Evolutionary conservation across 2,329 filamentous ascomycete species (phyloP).

Genomic region (Orbilia brochopaga): DNA sequence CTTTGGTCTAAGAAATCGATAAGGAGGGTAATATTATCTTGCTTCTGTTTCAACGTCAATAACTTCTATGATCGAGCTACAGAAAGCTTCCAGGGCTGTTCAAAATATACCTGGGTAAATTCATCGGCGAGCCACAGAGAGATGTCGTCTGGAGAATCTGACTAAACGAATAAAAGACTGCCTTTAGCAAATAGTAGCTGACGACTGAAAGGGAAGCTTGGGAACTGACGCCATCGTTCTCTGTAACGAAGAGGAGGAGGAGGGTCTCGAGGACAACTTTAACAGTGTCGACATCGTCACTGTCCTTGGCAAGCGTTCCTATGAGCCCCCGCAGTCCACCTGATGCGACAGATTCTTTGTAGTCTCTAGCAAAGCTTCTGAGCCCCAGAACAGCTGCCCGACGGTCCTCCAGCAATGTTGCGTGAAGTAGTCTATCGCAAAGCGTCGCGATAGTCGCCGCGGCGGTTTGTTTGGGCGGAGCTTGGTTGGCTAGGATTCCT

Average conservation of each 20-base stretch:
- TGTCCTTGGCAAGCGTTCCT: slow-evolving; percentile 80
- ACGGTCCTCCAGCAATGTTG: slow-evolving; percentile 91
- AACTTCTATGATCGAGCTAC: too few relatives aligned
- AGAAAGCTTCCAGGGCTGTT: too few relatives aligned
- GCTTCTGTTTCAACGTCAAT: slow-evolving; percentile 62
- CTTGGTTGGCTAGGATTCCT: slow-evolving; percentile 69
- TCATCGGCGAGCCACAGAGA: slow-evolving; percentile 95
- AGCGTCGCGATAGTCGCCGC: slow-evolving; percentile 91
- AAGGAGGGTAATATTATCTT: slow-evolving; percentile 92
- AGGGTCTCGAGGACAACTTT: slow-evolving; percentile 94
- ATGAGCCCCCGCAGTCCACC: slow-evolving; percentile 90
- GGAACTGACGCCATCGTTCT: slow-evolving; percentile 65
- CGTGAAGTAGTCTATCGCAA: slow-evolving; percentile 83
- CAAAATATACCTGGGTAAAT: slow-evolving; percentile 76
- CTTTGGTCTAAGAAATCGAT: slow-evolving; percentile 84
- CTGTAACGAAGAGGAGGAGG: slow-evolving; percentile 83
- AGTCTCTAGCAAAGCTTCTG: slow-evolving; percentile 94
- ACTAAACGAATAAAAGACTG: slow-evolving; percentile 61
- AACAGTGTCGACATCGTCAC: slow-evolving; percentile 92
- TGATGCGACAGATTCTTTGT: slow-evolving; percentile 92
- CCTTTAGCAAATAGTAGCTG: too few relatives aligned
- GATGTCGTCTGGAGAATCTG: slow-evolving; percentile 95
- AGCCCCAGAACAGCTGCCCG: slow-evolving; percentile 90
- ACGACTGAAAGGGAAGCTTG: slow-evolving; percentile 1
- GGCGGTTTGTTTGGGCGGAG: slow-evolving; percentile 93